phyloP scores from a whole-genome alignment of 768 basidiomycete species.

The Xerocomellus chrysenteron region DNA sequence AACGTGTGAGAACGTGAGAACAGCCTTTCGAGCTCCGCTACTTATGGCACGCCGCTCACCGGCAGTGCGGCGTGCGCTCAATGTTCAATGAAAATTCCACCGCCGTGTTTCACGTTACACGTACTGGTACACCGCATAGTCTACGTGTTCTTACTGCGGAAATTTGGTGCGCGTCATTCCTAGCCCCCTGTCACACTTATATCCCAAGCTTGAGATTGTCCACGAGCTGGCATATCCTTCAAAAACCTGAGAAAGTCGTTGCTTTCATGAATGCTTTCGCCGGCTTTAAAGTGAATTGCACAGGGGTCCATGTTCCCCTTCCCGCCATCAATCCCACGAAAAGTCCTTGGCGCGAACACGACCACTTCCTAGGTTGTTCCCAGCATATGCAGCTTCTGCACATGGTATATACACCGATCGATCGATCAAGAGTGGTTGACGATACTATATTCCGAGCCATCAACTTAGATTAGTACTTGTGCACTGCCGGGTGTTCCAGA shows the following conservation, averaged over 20 bases:
- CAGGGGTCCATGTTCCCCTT: not conserved
- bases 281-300: not conserved
- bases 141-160: constrained; percentile 21
- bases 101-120: constrained; percentile 1
- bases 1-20: constrained; percentile 34
- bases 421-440: not conserved
- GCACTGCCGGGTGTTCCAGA: not conserved
- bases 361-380: not conserved
- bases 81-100: not conserved
- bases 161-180: not conserved
- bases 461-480: not conserved
- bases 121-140: constrained; percentile 4
- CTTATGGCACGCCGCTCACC: constrained; percentile 9
- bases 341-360: not conserved
- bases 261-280: not conserved
- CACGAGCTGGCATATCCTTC: not conserved
- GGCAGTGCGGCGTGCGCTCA: too few species aligned
- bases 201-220: not conserved
- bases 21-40: constrained; percentile 34
- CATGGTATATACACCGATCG: not conserved
- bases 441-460: not conserved
- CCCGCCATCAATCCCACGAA: too few species aligned
- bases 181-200: not conserved
- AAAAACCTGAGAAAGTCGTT: not conserved
- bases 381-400: not conserved